Conservation (phyloP, 176 grass and related monocot species). For the Oryza coarctata region DNA sequence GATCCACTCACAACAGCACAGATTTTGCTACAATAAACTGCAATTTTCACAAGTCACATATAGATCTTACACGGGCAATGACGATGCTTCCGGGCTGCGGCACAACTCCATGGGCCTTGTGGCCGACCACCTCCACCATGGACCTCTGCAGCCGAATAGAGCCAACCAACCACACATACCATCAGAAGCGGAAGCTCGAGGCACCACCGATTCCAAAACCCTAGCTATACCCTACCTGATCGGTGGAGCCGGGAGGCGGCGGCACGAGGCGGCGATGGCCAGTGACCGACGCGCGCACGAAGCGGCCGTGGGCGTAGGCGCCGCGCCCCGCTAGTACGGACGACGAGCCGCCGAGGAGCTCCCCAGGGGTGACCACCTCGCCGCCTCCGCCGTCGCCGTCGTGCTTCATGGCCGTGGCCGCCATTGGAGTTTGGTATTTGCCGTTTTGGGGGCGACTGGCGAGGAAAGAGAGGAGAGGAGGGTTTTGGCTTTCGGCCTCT, state of each 20-base stretch:
- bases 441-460: neutral
- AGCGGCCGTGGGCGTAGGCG: constrained; percentile 70
- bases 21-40: neutral
- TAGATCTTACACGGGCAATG: constrained; percentile 66
- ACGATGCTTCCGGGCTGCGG: constrained; percentile 77
- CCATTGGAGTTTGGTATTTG: constrained; percentile 39
- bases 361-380: constrained; percentile 70
- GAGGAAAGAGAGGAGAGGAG: neutral
- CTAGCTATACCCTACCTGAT: constrained; percentile 45
- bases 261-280: constrained; percentile 56
- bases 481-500: constrained; percentile 1
- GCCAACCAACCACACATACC: neutral
- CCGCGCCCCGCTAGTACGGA: constrained; percentile 61
- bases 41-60: neutral
- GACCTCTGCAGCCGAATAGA: constrained; percentile 55
- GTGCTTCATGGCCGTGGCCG: constrained; percentile 51
- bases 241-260: constrained; percentile 54
- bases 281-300: constrained; percentile 68
- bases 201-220: neutral
- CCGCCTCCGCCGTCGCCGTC: constrained; percentile 48
- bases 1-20: neutral
- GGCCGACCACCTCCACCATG: constrained; percentile 79
- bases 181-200: neutral
- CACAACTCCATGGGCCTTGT: constrained; percentile 77
- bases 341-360: constrained; percentile 54